Base-by-base conservation (phyloP, 768 basidiomycete genomes). In the Steccherinum ochraceum region DNA sequence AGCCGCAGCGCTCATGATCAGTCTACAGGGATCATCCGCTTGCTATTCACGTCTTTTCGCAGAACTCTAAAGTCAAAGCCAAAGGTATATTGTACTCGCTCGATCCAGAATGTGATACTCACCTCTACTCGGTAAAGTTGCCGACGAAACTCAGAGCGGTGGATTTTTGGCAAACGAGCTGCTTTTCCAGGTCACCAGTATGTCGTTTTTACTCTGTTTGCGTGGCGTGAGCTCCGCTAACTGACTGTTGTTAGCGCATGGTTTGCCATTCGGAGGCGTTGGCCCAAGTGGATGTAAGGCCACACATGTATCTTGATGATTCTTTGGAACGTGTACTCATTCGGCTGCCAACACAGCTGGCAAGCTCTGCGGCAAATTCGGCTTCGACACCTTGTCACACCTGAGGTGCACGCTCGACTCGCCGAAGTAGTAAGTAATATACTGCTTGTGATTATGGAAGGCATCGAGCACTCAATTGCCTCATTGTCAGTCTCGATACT, bases 331-430 rank as follows among this genome's bases (percentile, higher is more conserved):
- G 25, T 25, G 12, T 5, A 30, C 27, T 18, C 23, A 2, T 41
- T 21, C 46, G 25, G 27, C 42, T 44, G 45, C 45, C 2, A 39
- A 40, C 12, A 24, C 27, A 86, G 88, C 73, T 52, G 83, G 90
- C 12, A 71, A 75, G 49, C 81, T 86, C 60, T 81, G 82, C 3
- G 85, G 89, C 27, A 89, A 89, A 60, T 85, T 71, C 59, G 69
- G 73, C 3, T 93, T 92, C 56, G 85, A 89, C 52, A 70, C 77
- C 61, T 93, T 93, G 68, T 89, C 88, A 0, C 89, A 92, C 61
- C 57, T 78, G 21, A 77, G 91, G 46, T 62, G 81, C 3, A 78
- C 83, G 0, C 41, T 77, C 11, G 70, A 75, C 55, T 68, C 65
- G 2, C 77, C 73, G 26, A 52, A 61, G 49, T 75, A 67, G 72